phyloP scores from a whole-genome alignment of 2,329 filamentous ascomycete species.

The Pseudogymnoascus destructans region DNA sequence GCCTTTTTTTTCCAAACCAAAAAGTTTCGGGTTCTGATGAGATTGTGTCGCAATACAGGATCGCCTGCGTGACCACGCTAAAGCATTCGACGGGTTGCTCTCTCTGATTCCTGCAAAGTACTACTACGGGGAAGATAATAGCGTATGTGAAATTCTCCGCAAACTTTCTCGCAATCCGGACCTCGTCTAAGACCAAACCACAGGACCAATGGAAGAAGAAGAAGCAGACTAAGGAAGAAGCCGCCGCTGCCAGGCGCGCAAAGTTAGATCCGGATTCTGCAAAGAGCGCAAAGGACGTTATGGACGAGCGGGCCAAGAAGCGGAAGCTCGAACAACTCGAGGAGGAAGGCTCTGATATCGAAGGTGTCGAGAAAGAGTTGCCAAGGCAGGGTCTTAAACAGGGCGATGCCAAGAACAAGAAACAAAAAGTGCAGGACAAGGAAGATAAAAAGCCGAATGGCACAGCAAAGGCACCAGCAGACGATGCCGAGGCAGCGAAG shows the following conservation, averaged over 20 bases:
- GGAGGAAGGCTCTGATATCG: constrained; percentile 34
- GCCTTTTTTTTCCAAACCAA: constrained; percentile 10
- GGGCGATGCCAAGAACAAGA: constrained; percentile 29
- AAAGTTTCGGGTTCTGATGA: constrained; percentile 8
- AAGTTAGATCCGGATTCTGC: constrained; percentile 86
- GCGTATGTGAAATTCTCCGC: constrained; percentile 35
- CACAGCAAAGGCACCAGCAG: constrained; percentile 26
- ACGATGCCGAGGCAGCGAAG: constrained; percentile 26
- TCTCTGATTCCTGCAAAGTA: constrained; percentile 59
- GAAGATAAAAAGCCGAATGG: constrained; percentile 11
- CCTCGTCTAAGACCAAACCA: constrained; percentile 11
- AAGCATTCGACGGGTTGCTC: constrained; percentile 39
- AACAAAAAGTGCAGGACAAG: constrained; percentile 42
- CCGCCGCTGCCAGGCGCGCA: constrained; percentile 65
- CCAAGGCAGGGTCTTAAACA: constrained; percentile 51
- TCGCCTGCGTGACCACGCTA: constrained; percentile 35
- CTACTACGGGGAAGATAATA: constrained; percentile 58
- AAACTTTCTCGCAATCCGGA: constrained; percentile 5
- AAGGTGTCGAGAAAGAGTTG: constrained; percentile 44
- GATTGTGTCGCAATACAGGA: constrained; percentile 28
- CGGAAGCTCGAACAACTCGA: constrained; percentile 60
- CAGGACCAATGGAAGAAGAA: constrained; percentile 91
- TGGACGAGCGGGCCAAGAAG: constrained; percentile 75
- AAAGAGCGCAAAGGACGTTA: constrained; percentile 84
- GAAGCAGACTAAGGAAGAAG: constrained; percentile 89